Percentiles rank a stretch among this genome's conserved stretches.
These are phyloP conservation scores for Epichloe bromicola DNA, from an alignment of 2,329 filamentous ascomycete genomes.

Conservation along the genomic window DNA sequence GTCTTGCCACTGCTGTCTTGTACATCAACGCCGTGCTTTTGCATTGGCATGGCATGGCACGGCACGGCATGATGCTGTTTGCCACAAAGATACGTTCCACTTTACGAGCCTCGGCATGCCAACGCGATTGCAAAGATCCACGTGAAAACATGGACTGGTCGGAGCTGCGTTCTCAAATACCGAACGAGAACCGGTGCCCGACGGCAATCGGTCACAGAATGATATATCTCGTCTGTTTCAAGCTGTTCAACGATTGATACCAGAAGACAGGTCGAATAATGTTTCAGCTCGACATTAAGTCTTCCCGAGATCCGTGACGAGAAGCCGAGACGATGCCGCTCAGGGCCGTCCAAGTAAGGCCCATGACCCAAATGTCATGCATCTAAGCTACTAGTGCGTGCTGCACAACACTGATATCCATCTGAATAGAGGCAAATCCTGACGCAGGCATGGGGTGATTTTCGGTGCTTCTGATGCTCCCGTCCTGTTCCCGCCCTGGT, in stretches of 20 bases:
- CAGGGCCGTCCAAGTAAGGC: no score
- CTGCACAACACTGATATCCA: no score
- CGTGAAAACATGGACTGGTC: background rate
- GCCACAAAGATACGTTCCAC: background rate
- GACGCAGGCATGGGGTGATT: no score
- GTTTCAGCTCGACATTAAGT: background rate
- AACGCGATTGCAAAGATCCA: background rate
- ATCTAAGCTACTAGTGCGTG: no score
- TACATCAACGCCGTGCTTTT: background rate
- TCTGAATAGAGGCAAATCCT: no score
- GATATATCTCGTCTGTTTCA: background rate
- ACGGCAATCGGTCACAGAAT: background rate
- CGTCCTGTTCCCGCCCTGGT: no score
- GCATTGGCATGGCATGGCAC: background rate
- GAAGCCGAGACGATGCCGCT: background rate
- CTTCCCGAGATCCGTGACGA: background rate
- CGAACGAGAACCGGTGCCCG: background rate
- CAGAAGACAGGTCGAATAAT: background rate
- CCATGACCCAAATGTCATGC: no score
- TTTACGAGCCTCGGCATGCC: background rate
- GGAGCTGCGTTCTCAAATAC: background rate
- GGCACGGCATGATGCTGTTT: background rate
- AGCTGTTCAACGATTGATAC: background rate
- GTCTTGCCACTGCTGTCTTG: background rate
- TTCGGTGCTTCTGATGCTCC: no score